phyloP scores from a whole-genome alignment of 2,329 filamentous ascomycete species.

The Cucurbitaria berberidis region DNA sequence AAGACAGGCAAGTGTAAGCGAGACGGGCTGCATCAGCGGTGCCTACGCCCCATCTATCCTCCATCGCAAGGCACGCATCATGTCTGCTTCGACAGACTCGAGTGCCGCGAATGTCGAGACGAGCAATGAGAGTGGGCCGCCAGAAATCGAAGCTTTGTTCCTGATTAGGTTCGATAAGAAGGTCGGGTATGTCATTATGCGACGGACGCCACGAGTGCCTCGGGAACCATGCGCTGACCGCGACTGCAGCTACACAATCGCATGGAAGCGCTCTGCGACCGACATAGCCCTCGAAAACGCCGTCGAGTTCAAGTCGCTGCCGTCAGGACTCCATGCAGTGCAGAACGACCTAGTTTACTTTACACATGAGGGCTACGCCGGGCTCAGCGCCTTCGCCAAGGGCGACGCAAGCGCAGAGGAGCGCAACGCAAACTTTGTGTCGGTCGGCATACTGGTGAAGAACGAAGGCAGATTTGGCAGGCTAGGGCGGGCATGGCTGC shows the following conservation, averaged over 20 bases:
- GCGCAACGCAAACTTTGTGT: slow-evolving; percentile 89
- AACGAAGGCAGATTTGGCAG: slow-evolving; percentile 73
- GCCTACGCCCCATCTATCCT: not conserved
- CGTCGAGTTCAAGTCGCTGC: slow-evolving; percentile 95
- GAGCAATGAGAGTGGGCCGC: slow-evolving; percentile 25
- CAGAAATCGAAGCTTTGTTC: slow-evolving; percentile 72
- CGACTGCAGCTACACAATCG: slow-evolving; percentile 71
- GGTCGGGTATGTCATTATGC: slow-evolving; percentile 67
- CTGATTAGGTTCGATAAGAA: slow-evolving; percentile 92
- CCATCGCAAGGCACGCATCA: slow-evolving; percentile 3
- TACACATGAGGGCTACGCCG: slow-evolving; percentile 81
- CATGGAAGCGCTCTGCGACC: slow-evolving; percentile 78
- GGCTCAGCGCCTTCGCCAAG: slow-evolving; percentile 91
- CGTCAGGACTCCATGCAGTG: slow-evolving; percentile 90
- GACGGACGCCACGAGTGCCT: not conserved
- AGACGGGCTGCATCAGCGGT: not conserved
- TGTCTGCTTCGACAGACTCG: slow-evolving; percentile 27
- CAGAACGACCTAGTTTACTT: slow-evolving; percentile 90
- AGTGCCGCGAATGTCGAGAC: slow-evolving; percentile 37
- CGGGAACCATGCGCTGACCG: slow-evolving; percentile 2
- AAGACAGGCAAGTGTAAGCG: too few relatives aligned
- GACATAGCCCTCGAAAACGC: slow-evolving; percentile 80
- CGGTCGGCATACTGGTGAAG: slow-evolving; percentile 87
- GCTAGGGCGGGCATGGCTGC: slow-evolving; percentile 86
- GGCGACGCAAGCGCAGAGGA: slow-evolving; percentile 77